Base-by-base conservation (phyloP, 2,329 filamentous ascomycete species). In the Cryphonectria parasitica region DNA sequence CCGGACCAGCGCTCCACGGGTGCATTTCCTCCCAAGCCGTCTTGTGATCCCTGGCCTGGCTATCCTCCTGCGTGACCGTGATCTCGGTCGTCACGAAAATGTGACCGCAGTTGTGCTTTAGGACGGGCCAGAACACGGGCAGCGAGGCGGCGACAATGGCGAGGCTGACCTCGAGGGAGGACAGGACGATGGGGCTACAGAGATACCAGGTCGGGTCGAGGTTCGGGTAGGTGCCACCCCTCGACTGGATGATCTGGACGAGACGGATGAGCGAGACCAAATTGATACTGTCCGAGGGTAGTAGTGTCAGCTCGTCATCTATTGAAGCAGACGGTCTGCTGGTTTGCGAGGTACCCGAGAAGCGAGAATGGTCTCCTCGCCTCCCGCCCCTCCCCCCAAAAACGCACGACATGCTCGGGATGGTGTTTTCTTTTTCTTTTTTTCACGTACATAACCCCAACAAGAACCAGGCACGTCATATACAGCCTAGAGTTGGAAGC, bases 21-120 rank as follows among this genome's bases (percentile, higher is more conserved):
- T 58, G 62, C 3, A 61, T 54, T n/a, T 43, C 49, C 28, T 34
- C 39, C 61, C 34, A 61, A 39, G 19, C 49, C 31, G 62, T 41
- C 52, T 64, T 60, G 2, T 62, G 34, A 3, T 58, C 66, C 25
- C 13, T 39, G 25, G 28, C 60, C 22, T 62, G 58, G 11, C 60
- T 34, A n/a, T 22, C 65, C 49, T 75, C 74, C 10, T 74, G 74
- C 7, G 75, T 75, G 28, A 77, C 72, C 25, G 75, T 72, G 63
- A 81, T 76, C 65, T 80, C 79, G 22, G 78, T 78, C 22, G 79
- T 81, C 31, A 81, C 77, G 70, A 81, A 80, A 69, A 81, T 80
- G 39, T 69, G 74, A 62, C 75, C 77, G 62, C 79, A 65, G 22
- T 70, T 71, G 77, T 72, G 22, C 75, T 74, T 8, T 19, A 81